Conservation (phyloP, 225 moss, liverwort and hornwort species). For the Pseudisothecium myosuroides region DNA sequence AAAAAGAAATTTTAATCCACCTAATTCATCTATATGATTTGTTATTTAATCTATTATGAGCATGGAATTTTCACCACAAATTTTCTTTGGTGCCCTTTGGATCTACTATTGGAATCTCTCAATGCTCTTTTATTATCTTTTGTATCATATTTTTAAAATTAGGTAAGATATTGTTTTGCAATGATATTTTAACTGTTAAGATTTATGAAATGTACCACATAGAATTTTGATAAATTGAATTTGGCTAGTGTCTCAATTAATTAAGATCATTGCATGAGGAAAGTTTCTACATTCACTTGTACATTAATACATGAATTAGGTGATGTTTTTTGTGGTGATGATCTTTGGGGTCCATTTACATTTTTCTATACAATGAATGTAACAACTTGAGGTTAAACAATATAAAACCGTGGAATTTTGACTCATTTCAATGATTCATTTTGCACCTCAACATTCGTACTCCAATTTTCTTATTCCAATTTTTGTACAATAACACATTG, state of each 20-base stretch:
- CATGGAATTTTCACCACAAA: not conserved
- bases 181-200: not conserved
- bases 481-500: accelerated
- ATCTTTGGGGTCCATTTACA: not conserved
- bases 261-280: not conserved
- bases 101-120: not conserved
- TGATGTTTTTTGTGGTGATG: not conserved
- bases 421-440: not conserved
- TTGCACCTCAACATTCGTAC: accelerated
- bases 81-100: not conserved
- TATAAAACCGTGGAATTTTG: not conserved
- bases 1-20: accelerated
- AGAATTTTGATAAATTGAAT: not conserved
- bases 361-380: no score
- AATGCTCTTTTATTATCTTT: not conserved
- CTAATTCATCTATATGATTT: not conserved
- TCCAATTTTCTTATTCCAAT: no score
- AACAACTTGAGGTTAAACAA: not conserved
- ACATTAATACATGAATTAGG: not conserved
- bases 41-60: not conserved
- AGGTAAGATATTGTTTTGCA: not conserved
- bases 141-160: not conserved
- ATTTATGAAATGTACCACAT: not conserved
- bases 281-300: no score
- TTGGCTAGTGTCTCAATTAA: not conserved